Evolutionary conservation across 139 green algal genomes (phyloP), one percentile per base, ranked within the genome.

Genomic region (Chlamydomonas sphaeroides): DNA sequence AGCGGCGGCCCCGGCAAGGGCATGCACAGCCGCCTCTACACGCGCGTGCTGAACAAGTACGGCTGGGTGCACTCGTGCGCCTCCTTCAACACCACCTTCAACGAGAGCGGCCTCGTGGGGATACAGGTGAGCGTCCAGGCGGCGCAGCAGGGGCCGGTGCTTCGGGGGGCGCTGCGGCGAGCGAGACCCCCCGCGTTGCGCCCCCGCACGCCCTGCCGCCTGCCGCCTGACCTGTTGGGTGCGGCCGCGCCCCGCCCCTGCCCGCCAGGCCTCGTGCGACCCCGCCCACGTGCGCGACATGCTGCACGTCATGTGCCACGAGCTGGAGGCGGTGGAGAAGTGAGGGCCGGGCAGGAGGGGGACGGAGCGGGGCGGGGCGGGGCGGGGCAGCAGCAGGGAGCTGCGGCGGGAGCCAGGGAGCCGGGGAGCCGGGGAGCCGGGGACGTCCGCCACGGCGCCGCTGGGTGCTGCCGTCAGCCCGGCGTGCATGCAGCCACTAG

Each of bases 21-120:
- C 87, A 99, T 99, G 97, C 96, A 99, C 93, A 96, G 90, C 7
- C 88, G 96, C 8, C 89, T 99, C 65, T 99, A 99, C 93, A 96
- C 92, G 1, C 91, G 95, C 41, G 96, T 99, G 79, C 93, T 99
- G 32, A 98, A 96, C 88, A 86, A 90, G 42, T 86, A 93, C 72
- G 76, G 65, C 17, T 72, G 56, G n/a, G 41, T 97, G 68, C 89
- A 95, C 77, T 97, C 96, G 85, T 98, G 95, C 94, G 94, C 90
- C 33, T 93, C 92, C 41, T 93, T 98, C 89, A 95, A 88, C 89
- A 91, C 85, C 77, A 91, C 97, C 26, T 98, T 97, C 91, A 98
- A 98, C 86, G 84, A 95, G 81, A 98, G 92, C 25, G 96, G 96
- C 21, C 65, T 99, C 57, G 85, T 96, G 30, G 96, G 96, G 73